Base-by-base conservation (phyloP, 1,284 basidiomycete genomes). In the Puccinia polysora region DNA sequence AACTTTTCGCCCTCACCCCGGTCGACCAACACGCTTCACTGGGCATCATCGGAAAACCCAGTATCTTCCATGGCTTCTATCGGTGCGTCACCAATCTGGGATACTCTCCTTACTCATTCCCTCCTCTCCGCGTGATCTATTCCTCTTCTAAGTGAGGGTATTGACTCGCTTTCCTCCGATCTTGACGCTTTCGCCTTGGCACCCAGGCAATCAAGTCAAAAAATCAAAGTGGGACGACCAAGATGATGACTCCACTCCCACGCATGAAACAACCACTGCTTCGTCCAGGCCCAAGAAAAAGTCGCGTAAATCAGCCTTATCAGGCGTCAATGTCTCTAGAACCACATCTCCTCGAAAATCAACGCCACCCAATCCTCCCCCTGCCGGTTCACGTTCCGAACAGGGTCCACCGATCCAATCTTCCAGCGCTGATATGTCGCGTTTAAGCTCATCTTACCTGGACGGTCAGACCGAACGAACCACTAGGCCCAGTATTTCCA, bases 401-500 rank as follows among this genome's bases (percentile, higher is more conserved):
- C 47, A 73, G 12, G 36, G 36, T 25, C 59, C 59, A 8, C 65
- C 70, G 5, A 72, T 75, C 25, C 73, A 68, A 23, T 43, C 60
- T n/a, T 50, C 49, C 23, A 47, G 55, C 53, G 38, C 45, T 30
- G 40, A 53, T 65, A 40, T n/a, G 18, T 53, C 63, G 25, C 67
- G 55, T 72, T 14, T 47, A n/a, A 63, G 28, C 63, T 43, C 65
- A 65, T 30, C 53, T 49, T 18, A 30, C 73, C 15, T 67, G 55
- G 38, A 47, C 67, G 18, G 53, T 52, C n/a, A 12, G 45, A 50
- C 52, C n/a, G n/a, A 53, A n/a, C 45, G 68, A 14, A 25, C 63
- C n/a, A 18, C 30, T 20, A 70, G 74, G 5, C 68, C 70, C 14
- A 75, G 73, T 1, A 74, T 68, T 20, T 75, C 77, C 28, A 28